These are phyloP conservation scores for Periconia digitata DNA, from an alignment of 2,329 filamentous ascomycete genomes.

Conservation along the genomic window DNA sequence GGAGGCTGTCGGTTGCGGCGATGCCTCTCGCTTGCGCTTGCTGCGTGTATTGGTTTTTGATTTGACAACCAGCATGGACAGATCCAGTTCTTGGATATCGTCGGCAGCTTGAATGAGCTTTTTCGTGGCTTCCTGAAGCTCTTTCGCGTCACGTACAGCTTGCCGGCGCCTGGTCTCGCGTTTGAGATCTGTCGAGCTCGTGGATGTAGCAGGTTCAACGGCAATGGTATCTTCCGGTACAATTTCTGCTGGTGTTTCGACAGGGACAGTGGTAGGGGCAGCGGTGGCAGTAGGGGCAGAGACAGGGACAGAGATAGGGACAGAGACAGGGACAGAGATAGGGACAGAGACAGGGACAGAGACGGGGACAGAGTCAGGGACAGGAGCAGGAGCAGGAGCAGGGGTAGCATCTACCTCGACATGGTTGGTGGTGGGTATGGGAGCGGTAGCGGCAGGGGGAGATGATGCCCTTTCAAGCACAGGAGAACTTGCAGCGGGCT, in stretches of 20 bases:
- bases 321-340: background rate
- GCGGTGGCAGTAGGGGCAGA: background rate
- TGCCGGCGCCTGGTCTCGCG: slow-evolving; percentile 60
- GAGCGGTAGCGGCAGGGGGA: slow-evolving; percentile 9
- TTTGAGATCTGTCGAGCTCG: slow-evolving; percentile 68
- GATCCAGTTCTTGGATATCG: slow-evolving; percentile 35
- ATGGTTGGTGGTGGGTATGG: background rate
- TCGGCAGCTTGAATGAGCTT: slow-evolving; percentile 39
- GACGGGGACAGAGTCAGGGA: background rate
- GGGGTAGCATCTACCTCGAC: background rate
- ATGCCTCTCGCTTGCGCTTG: slow-evolving; percentile 58
- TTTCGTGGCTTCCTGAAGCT: slow-evolving; percentile 39
- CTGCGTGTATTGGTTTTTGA: slow-evolving; percentile 25
- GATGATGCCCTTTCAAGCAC: background rate
- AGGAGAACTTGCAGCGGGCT: background rate
- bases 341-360: background rate
- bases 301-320: background rate
- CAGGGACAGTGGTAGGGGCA: background rate
- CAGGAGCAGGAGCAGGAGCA: background rate
- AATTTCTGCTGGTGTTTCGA: background rate
- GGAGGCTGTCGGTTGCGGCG: slow-evolving; percentile 34
- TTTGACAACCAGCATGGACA: slow-evolving; percentile 23
- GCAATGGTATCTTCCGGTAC: background rate
- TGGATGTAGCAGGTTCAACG: slow-evolving; percentile 77
- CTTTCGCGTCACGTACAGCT: slow-evolving; percentile 47